Base-by-base conservation (phyloP, 2,329 filamentous ascomycete genomes). In the Stromatinia cepivora region DNA sequence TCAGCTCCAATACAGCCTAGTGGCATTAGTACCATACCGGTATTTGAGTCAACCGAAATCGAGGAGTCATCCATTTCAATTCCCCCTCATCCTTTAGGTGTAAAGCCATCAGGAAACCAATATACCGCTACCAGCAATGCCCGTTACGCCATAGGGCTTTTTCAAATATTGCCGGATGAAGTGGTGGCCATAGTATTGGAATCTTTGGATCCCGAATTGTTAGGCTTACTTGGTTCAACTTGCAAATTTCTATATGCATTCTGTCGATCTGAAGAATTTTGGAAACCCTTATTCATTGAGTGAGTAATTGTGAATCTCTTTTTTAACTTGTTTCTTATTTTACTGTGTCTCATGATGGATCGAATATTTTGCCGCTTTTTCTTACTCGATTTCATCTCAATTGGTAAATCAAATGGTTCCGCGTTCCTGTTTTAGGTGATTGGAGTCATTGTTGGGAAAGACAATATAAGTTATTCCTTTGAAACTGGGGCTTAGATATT, bases 231-330 rank as follows among this genome's bases (percentile, higher is more conserved):
- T 54, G 92, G 93, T 11, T 86, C 86, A 68, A 91, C 93, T 8
- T 97, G 94, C 83, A 92, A 89, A 78, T 93, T 92, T 66, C 81
- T 98, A 22, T 94, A 93, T 83, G 94, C 93, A 1, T 96, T 94
- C 78, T 91, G 90, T 67, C 85, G 90, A 63, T 88, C 88, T 61
- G 94, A 97, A 73, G 94, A 98, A 76, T 79, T 97, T 48, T 98
- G 94, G 94, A 94, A 95, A 80, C 80, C 88, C 25, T 80, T 97
- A 28, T 96, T 94, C 76, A 84, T 97, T 72, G 86, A 88, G 93
- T 97, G 88, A 87, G 92, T 88, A 65, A n/a, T 70, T 58, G 69
- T 67, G 4, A 34, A 56, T 56, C 17, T 56, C 17, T 46, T 61
- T 46, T 28, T 36, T 1, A 20, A 53, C 22, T n/a, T 34, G 15